phyloP scores from a whole-genome alignment of 768 basidiomycete species.

The Mycena rebaudengoi region DNA sequence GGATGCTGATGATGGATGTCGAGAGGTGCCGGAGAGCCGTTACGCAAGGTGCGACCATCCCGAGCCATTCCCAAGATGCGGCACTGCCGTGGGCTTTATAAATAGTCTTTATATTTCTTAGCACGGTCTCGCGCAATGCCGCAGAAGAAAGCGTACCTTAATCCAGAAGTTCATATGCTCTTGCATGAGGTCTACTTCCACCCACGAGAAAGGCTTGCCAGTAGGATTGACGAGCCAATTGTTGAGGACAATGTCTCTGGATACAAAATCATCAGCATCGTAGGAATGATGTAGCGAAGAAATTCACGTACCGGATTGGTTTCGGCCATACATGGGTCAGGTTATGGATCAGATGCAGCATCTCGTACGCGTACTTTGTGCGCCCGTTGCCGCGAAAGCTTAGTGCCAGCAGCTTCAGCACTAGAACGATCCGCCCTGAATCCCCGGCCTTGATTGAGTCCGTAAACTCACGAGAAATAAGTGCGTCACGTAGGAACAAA shows the following conservation, averaged over 20 bases:
- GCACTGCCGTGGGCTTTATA: neutral
- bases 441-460: too few relatives aligned
- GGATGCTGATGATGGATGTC: neutral
- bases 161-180: slow-evolving; percentile 30
- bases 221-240: slow-evolving; percentile 25
- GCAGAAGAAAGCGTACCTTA: slow-evolving; percentile 25
- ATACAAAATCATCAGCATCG: too few relatives aligned
- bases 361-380: slow-evolving; percentile 25
- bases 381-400: slow-evolving; percentile 12
- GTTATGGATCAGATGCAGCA: too few relatives aligned
- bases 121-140: neutral
- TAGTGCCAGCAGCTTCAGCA: slow-evolving; percentile 12
- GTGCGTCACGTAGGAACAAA: slow-evolving; percentile 21
- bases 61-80: too few relatives aligned
- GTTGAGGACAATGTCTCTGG: slow-evolving; percentile 27
- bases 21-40: too few relatives aligned
- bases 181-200: slow-evolving; percentile 26
- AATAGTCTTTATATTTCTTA: neutral
- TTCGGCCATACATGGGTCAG: too few relatives aligned
- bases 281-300: too few relatives aligned
- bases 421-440: slow-evolving; percentile 20
- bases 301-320: too few relatives aligned
- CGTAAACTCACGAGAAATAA: slow-evolving; percentile 18
- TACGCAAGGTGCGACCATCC: too few relatives aligned
- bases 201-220: slow-evolving; percentile 7